These are phyloP conservation scores for Cyberlindnera meyerae DNA, from an alignment of 805 yeast genomes.

Conservation along the genomic window DNA sequence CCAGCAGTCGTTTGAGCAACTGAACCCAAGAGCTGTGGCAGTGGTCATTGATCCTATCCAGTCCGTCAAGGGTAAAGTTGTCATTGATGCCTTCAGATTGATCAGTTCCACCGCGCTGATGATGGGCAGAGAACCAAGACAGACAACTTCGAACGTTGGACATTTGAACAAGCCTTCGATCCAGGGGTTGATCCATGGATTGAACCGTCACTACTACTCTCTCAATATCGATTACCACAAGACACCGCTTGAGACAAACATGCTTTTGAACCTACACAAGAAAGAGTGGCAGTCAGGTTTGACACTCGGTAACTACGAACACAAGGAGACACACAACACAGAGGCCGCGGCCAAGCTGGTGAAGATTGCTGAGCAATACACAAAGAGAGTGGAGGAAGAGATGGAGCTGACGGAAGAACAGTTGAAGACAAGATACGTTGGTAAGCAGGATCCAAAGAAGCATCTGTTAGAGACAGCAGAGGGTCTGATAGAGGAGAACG, in stretches of 20 bases:
- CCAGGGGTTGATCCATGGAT: slow-evolving; percentile 94
- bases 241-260: slow-evolving; percentile 85
- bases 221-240: slow-evolving; percentile 91
- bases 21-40: slow-evolving; percentile 94
- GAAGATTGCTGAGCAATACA: slow-evolving; percentile 83
- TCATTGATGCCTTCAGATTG: slow-evolving; percentile 95
- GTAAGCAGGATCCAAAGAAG: slow-evolving; percentile 98
- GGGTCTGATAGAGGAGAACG: slow-evolving; percentile 79
- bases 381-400: slow-evolving; percentile 88
- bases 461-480: slow-evolving; percentile 90
- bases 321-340: slow-evolving; percentile 70
- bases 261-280: slow-evolving; percentile 91
- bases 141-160: slow-evolving; percentile 93
- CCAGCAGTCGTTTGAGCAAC: slow-evolving; percentile 95
- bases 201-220: slow-evolving; percentile 95
- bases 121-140: slow-evolving; percentile 98
- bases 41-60: slow-evolving; percentile 98
- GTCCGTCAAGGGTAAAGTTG: slow-evolving; percentile 97
- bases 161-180: slow-evolving; percentile 93
- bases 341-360: slow-evolving; percentile 76
- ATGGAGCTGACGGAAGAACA: slow-evolving; percentile 83
- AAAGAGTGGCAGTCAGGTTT: slow-evolving; percentile 94
- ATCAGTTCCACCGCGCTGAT: slow-evolving; percentile 82
- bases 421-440: slow-evolving; percentile 92
- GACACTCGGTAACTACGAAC: slow-evolving; percentile 68